Evolutionary conservation across 139 green algal genomes (phyloP), one percentile per base, ranked within the genome.

Genomic region (Micractinium sp.): DNA sequence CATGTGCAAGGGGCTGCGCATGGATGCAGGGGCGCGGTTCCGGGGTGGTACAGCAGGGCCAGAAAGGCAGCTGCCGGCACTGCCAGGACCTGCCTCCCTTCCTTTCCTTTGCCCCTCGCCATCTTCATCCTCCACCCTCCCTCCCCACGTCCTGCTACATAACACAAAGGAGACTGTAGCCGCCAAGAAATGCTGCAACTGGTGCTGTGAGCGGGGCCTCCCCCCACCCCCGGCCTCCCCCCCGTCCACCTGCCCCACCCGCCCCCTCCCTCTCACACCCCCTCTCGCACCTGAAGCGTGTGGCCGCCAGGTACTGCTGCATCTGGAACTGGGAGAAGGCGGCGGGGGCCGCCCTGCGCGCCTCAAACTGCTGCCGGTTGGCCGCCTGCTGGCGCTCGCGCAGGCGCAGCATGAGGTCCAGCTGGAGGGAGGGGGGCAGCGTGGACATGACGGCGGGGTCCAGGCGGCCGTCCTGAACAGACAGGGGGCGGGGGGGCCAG

Each of bases 341-440:
- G 33, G 81, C 33, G 27, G 95, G 94, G 29, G 89, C 91, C 2
- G 84, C 92, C 7, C 89, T 91, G 53, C 90, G 85, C 9, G n/a
- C 36, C 78, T 94, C 88, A 90, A 98, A 98, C 71, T 92, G 91
- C 80, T 94, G 92, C 12, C 96, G 90, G 88, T 98, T 98, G 66
- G 92, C 90, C 87, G 91, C 77, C 75, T 89, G 92, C 67, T 93
- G 89, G 81, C 92, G 86, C 66, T 99, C 97, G 33, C 97, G 90
- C 87, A 97, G 90, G 79, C 93, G 92, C 61, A 95, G 76, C 90
- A 98, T 89, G 19, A 98, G 86, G 47, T 98, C 96, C 87, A 98
- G 94, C 93, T 97, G 95, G 87, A 98, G 69, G 5, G 94, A 97
- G 85, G 95, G 96, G 1, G 97, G 96, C 90, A 99, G 93, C 19